Conservation (phyloP, 257 asterid species). For the Fraxinus anomala region DNA sequence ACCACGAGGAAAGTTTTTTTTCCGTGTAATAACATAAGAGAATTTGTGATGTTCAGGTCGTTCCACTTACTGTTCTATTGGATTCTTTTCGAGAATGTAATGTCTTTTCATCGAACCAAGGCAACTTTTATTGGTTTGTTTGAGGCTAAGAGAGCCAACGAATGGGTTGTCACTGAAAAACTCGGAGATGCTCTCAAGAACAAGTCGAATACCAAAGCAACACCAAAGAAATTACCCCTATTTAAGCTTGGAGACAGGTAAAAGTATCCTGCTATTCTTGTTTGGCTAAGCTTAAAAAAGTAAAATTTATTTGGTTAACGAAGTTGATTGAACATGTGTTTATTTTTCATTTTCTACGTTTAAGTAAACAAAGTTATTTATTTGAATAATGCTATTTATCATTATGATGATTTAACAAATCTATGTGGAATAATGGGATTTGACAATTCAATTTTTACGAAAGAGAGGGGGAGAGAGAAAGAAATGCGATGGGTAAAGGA, state of each 20-base stretch:
- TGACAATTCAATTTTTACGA: too few relatives aligned
- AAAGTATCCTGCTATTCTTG: background rate
- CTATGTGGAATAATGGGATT: too few relatives aligned
- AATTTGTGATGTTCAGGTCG: conserved; percentile 43
- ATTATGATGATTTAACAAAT: too few relatives aligned
- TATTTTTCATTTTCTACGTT: too few relatives aligned
- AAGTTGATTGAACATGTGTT: background rate
- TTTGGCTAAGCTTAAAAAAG: background rate
- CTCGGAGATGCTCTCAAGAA: conserved; percentile 55
- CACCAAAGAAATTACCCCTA: conserved; percentile 27
- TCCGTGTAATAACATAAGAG: background rate
- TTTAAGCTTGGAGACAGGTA: conserved; percentile 61
- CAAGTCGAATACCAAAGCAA: conserved; percentile 37
- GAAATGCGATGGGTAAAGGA: too few relatives aligned
- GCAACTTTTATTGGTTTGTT: conserved; percentile 64
- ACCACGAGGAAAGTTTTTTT: background rate
- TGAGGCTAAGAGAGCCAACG: conserved; percentile 63
- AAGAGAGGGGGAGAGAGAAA: too few relatives aligned
- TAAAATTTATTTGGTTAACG: background rate
- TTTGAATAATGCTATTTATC: too few relatives aligned
- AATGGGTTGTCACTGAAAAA: conserved; percentile 76
- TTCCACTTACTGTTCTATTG: conserved; percentile 58
- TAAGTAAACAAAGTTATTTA: background rate
- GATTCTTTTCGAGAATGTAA: conserved; percentile 72
- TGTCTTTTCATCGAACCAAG: conserved; percentile 75